These are phyloP conservation scores for Saprolegnia parasitica DNA, from an alignment of 352 stramenopile genomes.

Conservation along the genomic window DNA sequence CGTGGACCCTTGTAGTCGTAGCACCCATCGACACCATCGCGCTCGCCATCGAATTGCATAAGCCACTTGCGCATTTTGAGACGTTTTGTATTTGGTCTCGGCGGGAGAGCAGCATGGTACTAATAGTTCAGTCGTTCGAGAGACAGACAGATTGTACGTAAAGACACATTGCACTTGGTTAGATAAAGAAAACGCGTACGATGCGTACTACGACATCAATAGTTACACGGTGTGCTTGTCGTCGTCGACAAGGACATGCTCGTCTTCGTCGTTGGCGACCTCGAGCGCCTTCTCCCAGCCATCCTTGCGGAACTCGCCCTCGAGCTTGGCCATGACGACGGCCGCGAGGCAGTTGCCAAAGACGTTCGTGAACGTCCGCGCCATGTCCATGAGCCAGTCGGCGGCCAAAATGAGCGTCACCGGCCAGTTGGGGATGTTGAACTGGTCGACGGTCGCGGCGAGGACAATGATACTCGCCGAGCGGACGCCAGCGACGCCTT, in stretches of 20 bases:
- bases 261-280: background rate
- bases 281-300: slow-evolving; percentile 36
- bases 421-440: slow-evolving; percentile 52
- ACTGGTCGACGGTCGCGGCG: slow-evolving; percentile 46
- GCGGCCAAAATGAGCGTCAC: slow-evolving; percentile 50
- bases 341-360: slow-evolving; percentile 51
- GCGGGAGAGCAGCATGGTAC: too few species aligned
- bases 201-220: too few species aligned
- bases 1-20: too few species aligned
- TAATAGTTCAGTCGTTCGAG: too few species aligned
- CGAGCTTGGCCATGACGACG: slow-evolving; percentile 58
- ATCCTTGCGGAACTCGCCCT: slow-evolving; percentile 54
- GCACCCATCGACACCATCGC: too few species aligned
- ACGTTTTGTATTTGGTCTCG: too few species aligned
- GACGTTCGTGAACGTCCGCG: slow-evolving; percentile 51
- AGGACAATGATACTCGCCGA: slow-evolving; percentile 47
- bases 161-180: too few species aligned
- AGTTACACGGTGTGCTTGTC: too few species aligned
- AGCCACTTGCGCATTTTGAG: too few species aligned
- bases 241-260: background rate
- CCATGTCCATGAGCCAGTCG: slow-evolving; percentile 62
- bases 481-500: slow-evolving; percentile 48
- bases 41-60: too few species aligned
- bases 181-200: too few species aligned
- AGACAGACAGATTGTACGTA: too few species aligned